These are phyloP conservation scores for Selaginella tamariscina DNA, from an alignment of 75 land plant species.

Conservation along the genomic window DNA sequence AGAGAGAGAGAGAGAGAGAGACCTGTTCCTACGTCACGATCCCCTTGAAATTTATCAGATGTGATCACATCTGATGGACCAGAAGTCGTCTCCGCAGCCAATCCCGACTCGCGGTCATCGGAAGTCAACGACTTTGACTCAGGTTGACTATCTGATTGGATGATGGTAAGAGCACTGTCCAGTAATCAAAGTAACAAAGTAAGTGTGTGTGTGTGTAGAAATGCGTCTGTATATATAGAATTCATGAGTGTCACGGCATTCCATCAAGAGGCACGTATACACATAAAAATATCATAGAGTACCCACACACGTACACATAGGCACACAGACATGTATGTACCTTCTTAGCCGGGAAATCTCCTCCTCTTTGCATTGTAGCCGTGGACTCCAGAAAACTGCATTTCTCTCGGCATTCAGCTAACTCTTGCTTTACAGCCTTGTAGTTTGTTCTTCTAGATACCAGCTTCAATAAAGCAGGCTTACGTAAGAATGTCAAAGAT, in stretches of 20 bases:
- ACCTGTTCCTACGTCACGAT: too few species aligned
- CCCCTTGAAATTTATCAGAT: background rate
- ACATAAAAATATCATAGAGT: slow-evolving; percentile 2
- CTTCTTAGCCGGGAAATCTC: slow-evolving; percentile 38
- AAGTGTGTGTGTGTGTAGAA: background rate
- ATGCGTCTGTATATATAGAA: background rate
- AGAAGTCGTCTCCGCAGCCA: background rate
- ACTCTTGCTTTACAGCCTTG: slow-evolving; percentile 50
- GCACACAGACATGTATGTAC: slow-evolving; percentile 28
- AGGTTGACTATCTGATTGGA: too few species aligned
- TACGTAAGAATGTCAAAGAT: slow-evolving; percentile 27
- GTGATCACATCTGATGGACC: background rate
- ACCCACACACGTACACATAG: background rate
- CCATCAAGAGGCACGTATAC: background rate
- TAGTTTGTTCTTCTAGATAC: slow-evolving; percentile 41
- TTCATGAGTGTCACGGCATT: slow-evolving; percentile 6
- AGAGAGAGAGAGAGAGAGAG: too few species aligned
- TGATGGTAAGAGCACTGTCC: too few species aligned
- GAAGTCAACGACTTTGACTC: too few species aligned
- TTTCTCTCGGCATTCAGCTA: slow-evolving; percentile 41
- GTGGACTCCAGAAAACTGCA: slow-evolving; percentile 47
- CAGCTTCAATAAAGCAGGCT: slow-evolving; percentile 72
- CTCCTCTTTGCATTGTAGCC: slow-evolving; percentile 62
- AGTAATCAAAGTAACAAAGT: too few species aligned
- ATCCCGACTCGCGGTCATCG: too few species aligned